phyloP scores from a whole-genome alignment of 176 grass and related monocot species.

The Phragmites australis region DNA sequence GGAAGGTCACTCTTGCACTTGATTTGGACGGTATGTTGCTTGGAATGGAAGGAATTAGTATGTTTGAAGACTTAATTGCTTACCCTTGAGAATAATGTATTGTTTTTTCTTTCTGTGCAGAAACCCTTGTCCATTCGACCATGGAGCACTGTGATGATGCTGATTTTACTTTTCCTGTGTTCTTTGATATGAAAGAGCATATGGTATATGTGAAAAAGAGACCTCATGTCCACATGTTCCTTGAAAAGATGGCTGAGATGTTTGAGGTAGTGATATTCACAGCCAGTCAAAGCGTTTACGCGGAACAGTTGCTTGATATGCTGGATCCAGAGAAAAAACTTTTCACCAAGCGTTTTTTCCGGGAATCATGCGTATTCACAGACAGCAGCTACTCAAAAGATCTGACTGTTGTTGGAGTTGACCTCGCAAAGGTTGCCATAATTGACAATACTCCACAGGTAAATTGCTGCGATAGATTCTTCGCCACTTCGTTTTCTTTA shows the following conservation, averaged over 20 bases:
- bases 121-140: conserved; percentile 98
- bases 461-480: conserved; percentile 22
- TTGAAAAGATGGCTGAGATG: conserved; percentile 70
- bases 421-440: conserved; percentile 83
- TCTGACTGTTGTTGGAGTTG: conserved; percentile 65
- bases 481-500: background rate
- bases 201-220: conserved; percentile 83
- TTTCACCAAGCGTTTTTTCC: conserved; percentile 74
- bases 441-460: conserved; percentile 99
- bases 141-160: conserved; percentile 65
- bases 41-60: background rate
- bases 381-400: conserved; percentile 82
- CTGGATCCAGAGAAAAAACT: conserved; percentile 79
- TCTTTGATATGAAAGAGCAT: conserved; percentile 75
- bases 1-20: conserved; percentile 87
- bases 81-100: conserved; percentile 22
- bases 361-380: conserved; percentile 81
- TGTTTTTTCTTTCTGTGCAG: conserved; percentile 44
- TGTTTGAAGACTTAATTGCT: background rate
- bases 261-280: conserved; percentile 98
- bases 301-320: conserved; percentile 75
- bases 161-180: conserved; percentile 78
- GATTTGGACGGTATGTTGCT: conserved; percentile 93
- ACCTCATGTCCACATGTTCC: conserved; percentile 81
- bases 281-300: conserved; percentile 90